A percentile compares a stretch with the other conserved stretches of the same genome.
These are phyloP conservation scores for Talaromyces islandicus DNA, from an alignment of 2,329 filamentous ascomycete species.

Conservation along the genomic window DNA sequence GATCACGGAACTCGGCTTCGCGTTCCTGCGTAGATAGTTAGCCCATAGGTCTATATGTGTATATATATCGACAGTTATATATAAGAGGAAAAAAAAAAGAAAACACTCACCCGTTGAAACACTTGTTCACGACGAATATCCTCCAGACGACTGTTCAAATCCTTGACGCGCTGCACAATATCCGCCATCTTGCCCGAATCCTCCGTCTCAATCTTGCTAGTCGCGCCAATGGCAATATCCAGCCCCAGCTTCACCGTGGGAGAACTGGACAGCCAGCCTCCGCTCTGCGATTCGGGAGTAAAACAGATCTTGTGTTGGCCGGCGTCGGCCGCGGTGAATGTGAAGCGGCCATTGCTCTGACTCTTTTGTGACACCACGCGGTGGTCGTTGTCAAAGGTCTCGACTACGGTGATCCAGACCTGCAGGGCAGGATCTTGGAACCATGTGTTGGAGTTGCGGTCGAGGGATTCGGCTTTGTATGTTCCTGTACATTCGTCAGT, in stretches of 20 bases:
- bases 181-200: slow-evolving; percentile 92
- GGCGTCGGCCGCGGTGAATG: slow-evolving; percentile 89
- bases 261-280: slow-evolving; percentile 65
- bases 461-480: slow-evolving; percentile 80
- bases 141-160: slow-evolving; percentile 77
- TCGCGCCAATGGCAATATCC: slow-evolving; percentile 91
- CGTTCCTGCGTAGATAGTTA: slow-evolving; percentile 60
- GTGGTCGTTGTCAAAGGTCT: slow-evolving; percentile 96
- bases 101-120: slow-evolving; percentile 70
- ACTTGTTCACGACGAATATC: slow-evolving; percentile 93
- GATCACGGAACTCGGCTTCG: slow-evolving; percentile 95
- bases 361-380: slow-evolving; percentile 87
- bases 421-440: slow-evolving; percentile 66
- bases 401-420: slow-evolving; percentile 89
- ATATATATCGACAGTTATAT: too few species aligned
- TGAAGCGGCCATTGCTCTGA: slow-evolving; percentile 72
- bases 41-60: not conserved
- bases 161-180: slow-evolving; percentile 79
- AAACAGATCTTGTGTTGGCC: slow-evolving; percentile 97
- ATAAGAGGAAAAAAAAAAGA: not conserved
- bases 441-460: slow-evolving; percentile 64
- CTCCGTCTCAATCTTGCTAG: slow-evolving; percentile 83
- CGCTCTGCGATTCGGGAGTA: slow-evolving; percentile 67
- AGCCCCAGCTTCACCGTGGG: slow-evolving; percentile 74
- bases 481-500: slow-evolving; percentile 50